A percentile compares a stretch with the other conserved stretches of the same genome.
Conservation (phyloP, 441 rosid genomes). For the Erysimum cheiri region DNA sequence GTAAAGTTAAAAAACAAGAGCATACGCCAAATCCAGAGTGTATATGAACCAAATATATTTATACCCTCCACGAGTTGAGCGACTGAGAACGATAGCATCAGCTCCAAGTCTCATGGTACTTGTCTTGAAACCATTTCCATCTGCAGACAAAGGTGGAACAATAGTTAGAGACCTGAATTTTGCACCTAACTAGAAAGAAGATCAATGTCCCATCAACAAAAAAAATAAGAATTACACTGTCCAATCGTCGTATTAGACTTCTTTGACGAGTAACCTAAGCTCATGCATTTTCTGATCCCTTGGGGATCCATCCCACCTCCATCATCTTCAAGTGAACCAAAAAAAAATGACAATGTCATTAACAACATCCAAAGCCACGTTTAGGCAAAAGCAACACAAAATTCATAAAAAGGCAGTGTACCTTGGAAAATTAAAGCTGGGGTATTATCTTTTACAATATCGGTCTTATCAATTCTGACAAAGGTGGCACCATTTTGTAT, state of each 20-base stretch:
- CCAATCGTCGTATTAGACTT: slow-evolving; percentile 91
- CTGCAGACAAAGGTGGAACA: slow-evolving; percentile 43
- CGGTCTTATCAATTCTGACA: slow-evolving; percentile 83
- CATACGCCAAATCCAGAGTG: slow-evolving; percentile 9
- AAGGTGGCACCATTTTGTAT: slow-evolving; percentile 85
- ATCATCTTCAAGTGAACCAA: slow-evolving; percentile 63
- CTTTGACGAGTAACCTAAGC: slow-evolving; percentile 96
- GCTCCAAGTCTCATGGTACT: slow-evolving; percentile 99
- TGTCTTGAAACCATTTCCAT: slow-evolving; percentile 99
- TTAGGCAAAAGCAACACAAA: slow-evolving; percentile 15
- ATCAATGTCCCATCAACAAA: slow-evolving; percentile 9
- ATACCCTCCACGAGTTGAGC: slow-evolving; percentile 71
- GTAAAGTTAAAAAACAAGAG: slow-evolving; percentile 17
- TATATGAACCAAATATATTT: slow-evolving; percentile 12
- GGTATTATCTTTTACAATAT: slow-evolving; percentile 71
- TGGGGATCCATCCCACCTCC: slow-evolving; percentile 97
- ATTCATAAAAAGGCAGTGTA: slow-evolving; percentile 28
- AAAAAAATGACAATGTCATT: not conserved
- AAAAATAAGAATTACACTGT: slow-evolving; percentile 65
- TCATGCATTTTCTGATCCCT: slow-evolving; percentile 86
- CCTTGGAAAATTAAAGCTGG: slow-evolving; percentile 92
- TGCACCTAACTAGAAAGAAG: slow-evolving; percentile 28
- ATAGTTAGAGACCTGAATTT: slow-evolving; percentile 18
- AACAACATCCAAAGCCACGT: slow-evolving; percentile 7
- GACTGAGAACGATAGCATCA: slow-evolving; percentile 84